These are phyloP conservation scores for Crataegus laevigata DNA, from an alignment of 306 rosid genomes.

Conservation along the genomic window DNA sequence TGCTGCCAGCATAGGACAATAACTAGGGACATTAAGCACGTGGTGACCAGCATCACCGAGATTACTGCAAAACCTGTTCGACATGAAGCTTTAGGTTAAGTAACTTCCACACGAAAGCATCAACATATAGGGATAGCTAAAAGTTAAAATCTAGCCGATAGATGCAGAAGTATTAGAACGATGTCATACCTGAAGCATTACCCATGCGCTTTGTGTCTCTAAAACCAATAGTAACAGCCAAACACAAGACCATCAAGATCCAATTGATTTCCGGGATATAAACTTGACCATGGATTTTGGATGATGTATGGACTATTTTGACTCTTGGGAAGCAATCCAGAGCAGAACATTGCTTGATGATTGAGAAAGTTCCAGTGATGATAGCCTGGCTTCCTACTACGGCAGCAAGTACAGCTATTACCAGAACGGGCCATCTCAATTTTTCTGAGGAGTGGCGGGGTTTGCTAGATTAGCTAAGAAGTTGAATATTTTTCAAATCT, in stretches of 20 bases:
- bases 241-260: constrained; percentile 77
- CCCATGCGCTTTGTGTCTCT: constrained; percentile 80
- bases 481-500: background rate
- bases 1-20: constrained; percentile 81
- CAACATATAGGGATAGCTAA: background rate
- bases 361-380: constrained; percentile 90
- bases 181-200: constrained; percentile 77
- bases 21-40: constrained; percentile 90
- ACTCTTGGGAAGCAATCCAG: constrained; percentile 89
- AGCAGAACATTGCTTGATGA: constrained; percentile 88
- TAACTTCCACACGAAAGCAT: background rate
- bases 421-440: constrained; percentile 83
- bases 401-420: constrained; percentile 88
- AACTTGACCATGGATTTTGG: constrained; percentile 89
- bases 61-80: constrained; percentile 93
- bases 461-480: constrained; percentile 19
- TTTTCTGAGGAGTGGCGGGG: constrained; percentile 43
- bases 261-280: constrained; percentile 96
- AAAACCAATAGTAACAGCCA: constrained; percentile 83
- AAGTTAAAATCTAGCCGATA: background rate
- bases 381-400: constrained; percentile 98
- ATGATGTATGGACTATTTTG: constrained; percentile 84
- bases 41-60: constrained; percentile 94
- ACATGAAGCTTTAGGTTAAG: constrained; percentile 5
- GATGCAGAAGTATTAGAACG: background rate